phyloP scores from a whole-genome alignment of 208 protist genomes.

The Crithidia mellificae region DNA sequence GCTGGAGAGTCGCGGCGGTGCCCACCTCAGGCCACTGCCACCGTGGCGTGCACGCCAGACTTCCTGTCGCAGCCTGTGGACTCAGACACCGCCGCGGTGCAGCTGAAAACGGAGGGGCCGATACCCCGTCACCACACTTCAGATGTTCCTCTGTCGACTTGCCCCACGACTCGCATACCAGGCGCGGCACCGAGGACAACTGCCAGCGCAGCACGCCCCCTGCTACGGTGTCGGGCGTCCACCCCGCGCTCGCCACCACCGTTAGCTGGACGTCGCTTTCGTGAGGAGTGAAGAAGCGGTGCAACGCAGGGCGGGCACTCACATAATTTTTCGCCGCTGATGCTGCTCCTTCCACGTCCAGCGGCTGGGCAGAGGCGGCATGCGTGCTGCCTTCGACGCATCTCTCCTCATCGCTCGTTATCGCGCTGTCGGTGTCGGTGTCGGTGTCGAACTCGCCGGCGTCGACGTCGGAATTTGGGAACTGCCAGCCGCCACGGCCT shows the following conservation, averaged over 20 bases:
- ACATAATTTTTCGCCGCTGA: too few species aligned
- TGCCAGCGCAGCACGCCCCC: slow-evolving; percentile 22
- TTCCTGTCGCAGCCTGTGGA: neutral
- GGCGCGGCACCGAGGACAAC: slow-evolving; percentile 26
- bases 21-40: slow-evolving; percentile 30
- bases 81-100: neutral
- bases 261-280: slow-evolving; percentile 17
- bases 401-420: neutral
- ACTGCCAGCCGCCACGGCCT: slow-evolving; percentile 21
- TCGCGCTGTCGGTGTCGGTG: neutral
- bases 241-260: slow-evolving; percentile 5
- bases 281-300: slow-evolving; percentile 24
- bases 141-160: too few species aligned
- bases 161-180: too few species aligned
- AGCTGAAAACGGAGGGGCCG: too few species aligned
- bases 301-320: slow-evolving; percentile 1
- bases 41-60: neutral
- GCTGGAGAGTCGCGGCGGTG: slow-evolving; percentile 11
- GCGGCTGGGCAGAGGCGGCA: too few species aligned
- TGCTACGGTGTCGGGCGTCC: slow-evolving; percentile 4
- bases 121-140: too few species aligned
- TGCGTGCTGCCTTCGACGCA: too few species aligned
- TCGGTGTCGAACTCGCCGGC: neutral
- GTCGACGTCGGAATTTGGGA: slow-evolving; percentile 12
- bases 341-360: too few species aligned